A percentile compares a stretch with the other conserved stretches of the same genome.
These are phyloP conservation scores for Peribolospora kevripleyi DNA, from an alignment of 768 basidiomycete genomes.

Conservation along the genomic window DNA sequence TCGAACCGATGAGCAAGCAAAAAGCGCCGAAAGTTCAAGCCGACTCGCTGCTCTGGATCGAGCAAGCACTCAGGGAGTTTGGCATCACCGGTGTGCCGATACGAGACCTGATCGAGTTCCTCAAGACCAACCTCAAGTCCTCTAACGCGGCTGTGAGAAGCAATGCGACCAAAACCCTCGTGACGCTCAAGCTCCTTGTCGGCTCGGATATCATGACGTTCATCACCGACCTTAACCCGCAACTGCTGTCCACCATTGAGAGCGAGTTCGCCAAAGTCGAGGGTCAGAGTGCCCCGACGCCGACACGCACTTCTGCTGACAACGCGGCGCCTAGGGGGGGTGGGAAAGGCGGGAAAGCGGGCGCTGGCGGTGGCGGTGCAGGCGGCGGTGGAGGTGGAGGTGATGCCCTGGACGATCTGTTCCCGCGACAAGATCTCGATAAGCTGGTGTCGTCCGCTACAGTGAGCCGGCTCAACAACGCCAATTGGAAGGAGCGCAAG, in stretches of 20 bases:
- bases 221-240: slow-evolving; percentile 79
- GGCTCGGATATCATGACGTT: slow-evolving; percentile 77
- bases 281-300: slow-evolving; percentile 47
- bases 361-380: slow-evolving; percentile 1
- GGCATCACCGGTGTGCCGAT: slow-evolving; percentile 54
- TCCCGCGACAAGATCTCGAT: slow-evolving; percentile 85
- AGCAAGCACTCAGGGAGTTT: slow-evolving; percentile 63
- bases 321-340: slow-evolving; percentile 26
- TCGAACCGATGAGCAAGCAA: slow-evolving; percentile 77
- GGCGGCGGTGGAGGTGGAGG: slow-evolving; percentile 9
- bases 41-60: slow-evolving; percentile 72
- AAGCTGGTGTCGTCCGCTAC: slow-evolving; percentile 58
- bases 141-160: slow-evolving; percentile 85
- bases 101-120: slow-evolving; percentile 63
- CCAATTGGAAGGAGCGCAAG: slow-evolving; percentile 91
- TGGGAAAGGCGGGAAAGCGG: slow-evolving; percentile 8
- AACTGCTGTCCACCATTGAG: slow-evolving; percentile 69
- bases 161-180: slow-evolving; percentile 74
- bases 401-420: slow-evolving; percentile 77
- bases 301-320: slow-evolving; percentile 53
- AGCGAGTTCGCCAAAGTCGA: slow-evolving; percentile 83
- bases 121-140: slow-evolving; percentile 65
- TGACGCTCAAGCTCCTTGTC: slow-evolving; percentile 74
- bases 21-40: slow-evolving; percentile 94
- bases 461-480: slow-evolving; percentile 60